A percentile compares a stretch with the other conserved stretches of the same genome.
These are phyloP conservation scores for Diaporthe vexans DNA, from an alignment of 2,329 filamentous ascomycete genomes.

Conservation along the genomic window DNA sequence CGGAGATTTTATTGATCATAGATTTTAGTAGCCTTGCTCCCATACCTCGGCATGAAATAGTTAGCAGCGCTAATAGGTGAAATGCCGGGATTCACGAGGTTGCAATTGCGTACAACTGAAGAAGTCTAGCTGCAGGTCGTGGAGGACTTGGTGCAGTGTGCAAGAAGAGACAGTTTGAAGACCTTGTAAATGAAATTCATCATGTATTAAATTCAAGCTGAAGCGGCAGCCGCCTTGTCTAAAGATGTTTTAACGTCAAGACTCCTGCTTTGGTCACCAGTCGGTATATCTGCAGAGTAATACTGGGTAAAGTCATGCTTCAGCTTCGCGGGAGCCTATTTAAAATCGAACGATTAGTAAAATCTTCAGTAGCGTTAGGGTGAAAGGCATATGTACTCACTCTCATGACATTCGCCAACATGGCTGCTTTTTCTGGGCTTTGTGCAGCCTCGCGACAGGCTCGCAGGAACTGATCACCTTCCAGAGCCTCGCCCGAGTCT, in stretches of 20 bases:
- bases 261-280: background rate
- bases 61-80: too few species aligned
- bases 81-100: background rate
- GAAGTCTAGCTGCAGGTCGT: too few species aligned
- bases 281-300: background rate
- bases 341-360: background rate
- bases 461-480: background rate
- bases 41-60: background rate
- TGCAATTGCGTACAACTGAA: too few species aligned
- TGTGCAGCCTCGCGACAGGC: slow-evolving; percentile 16
- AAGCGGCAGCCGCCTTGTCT: background rate
- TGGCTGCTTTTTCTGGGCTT: slow-evolving; percentile 3
- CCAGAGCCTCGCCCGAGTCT: background rate
- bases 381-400: background rate
- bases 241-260: background rate
- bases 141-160: too few species aligned
- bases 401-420: slow-evolving; percentile 6
- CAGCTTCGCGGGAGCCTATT: slow-evolving; percentile 7
- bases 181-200: too few species aligned
- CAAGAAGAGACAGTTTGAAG: background rate
- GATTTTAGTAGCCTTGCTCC: too few species aligned
- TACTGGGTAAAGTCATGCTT: slow-evolving; percentile 24
- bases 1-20: background rate
- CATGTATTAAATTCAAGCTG: background rate
- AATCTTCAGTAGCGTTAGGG: too few species aligned